Conservation (phyloP, 2,329 filamentous ascomycete genomes). For the Zalaria sp. region DNA sequence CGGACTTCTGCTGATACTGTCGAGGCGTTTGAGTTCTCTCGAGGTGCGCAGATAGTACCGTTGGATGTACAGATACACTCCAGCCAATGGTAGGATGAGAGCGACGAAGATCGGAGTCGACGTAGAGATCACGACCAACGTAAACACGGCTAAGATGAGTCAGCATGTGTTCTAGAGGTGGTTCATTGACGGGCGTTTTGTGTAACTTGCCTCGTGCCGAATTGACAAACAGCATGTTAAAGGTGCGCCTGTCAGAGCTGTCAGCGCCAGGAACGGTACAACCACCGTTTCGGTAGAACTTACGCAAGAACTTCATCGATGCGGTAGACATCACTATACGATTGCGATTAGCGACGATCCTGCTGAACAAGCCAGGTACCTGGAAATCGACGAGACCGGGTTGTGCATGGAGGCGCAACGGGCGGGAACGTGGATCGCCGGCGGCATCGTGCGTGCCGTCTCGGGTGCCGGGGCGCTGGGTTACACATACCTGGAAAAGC, state of each 20-base stretch:
- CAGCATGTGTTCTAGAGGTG: constrained; percentile 1
- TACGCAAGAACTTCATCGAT: constrained; percentile 83
- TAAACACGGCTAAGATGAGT: constrained; percentile 47
- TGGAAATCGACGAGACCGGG: too few relatives aligned
- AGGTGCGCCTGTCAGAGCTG: constrained; percentile 48
- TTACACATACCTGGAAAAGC: constrained; percentile 66
- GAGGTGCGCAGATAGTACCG: constrained; percentile 94
- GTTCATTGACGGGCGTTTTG: neutral
- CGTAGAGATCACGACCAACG: constrained; percentile 69
- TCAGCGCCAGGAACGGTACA: constrained; percentile 12
- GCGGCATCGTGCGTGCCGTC: too few relatives aligned
- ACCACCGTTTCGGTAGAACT: constrained; percentile 15
- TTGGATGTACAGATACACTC: constrained; percentile 84
- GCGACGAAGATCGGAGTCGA: constrained; percentile 68
- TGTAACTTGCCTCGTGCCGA: constrained; percentile 30
- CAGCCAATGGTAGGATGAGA: constrained; percentile 66
- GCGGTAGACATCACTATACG: constrained; percentile 53
- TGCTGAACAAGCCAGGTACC: neutral
- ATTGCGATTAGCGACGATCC: constrained; percentile 4
- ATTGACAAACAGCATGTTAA: constrained; percentile 67
- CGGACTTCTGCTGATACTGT: constrained; percentile 88
- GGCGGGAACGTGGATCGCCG: too few relatives aligned
- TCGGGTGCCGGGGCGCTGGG: neutral
- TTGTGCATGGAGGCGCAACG: too few relatives aligned
- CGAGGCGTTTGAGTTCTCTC: constrained; percentile 86